phyloP scores from a whole-genome alignment of 176 grass and related monocot species.

The Avena eriantha region DNA sequence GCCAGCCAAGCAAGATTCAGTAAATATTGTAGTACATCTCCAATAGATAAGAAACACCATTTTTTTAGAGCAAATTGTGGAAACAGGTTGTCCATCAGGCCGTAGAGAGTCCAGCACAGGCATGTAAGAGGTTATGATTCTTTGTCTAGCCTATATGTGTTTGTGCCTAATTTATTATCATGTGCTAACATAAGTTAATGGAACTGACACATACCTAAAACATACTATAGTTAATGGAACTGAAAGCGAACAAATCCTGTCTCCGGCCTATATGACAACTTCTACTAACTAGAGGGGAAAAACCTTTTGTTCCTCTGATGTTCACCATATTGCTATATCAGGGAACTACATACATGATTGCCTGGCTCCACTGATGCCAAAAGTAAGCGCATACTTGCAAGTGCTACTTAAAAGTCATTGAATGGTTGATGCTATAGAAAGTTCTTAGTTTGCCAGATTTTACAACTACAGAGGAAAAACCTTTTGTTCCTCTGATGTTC shows the following conservation, averaged over 20 bases:
- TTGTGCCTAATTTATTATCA: not conserved
- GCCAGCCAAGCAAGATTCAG: not conserved
- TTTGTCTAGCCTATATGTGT: not conserved
- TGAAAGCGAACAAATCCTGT: conserved; percentile 16
- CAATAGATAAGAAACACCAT: not conserved
- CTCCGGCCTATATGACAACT: not conserved
- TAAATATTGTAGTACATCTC: conserved; percentile 5
- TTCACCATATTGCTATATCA: not conserved
- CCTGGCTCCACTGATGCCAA: not conserved
- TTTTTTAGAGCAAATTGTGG: conserved; percentile 4
- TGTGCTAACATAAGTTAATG: not conserved
- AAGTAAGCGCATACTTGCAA: not conserved
- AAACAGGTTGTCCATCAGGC: not conserved
- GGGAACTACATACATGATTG: not conserved
- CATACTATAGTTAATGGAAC: not conserved
- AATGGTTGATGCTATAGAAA: conserved; percentile 24
- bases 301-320: not conserved
- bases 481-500: not conserved
- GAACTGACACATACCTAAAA: not conserved
- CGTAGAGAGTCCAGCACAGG: not conserved
- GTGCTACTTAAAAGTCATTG: not conserved
- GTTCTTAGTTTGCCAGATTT: not conserved
- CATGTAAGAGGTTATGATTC: not conserved
- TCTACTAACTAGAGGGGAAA: not conserved
- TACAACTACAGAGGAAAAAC: not conserved